Percentiles rank a stretch among this genome's conserved stretches.
Conservation (phyloP, 2,329 filamentous ascomycete species). For the Periconia sp. region DNA sequence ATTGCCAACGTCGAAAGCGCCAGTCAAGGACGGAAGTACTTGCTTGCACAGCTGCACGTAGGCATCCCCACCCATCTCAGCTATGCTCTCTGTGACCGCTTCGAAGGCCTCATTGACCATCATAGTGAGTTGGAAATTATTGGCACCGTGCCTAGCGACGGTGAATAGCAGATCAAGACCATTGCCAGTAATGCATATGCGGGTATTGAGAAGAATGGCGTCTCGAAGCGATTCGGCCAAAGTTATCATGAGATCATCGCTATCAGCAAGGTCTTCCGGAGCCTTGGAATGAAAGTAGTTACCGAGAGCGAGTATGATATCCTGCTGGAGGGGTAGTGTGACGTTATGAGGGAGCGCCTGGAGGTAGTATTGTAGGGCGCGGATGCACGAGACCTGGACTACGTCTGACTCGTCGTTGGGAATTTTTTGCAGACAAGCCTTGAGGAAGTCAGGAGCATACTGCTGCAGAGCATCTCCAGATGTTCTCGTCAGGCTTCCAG, state of each 20-base stretch:
- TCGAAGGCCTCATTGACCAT: conserved; percentile 91
- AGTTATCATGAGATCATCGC: conserved; percentile 90
- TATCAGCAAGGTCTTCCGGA: conserved; percentile 80
- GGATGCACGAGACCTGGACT: conserved; percentile 90
- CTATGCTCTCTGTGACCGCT: conserved; percentile 75
- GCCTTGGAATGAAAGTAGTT: conserved; percentile 82
- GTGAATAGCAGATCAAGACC: conserved; percentile 86
- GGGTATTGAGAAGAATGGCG: conserved; percentile 79
- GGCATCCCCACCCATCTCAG: conserved; percentile 67
- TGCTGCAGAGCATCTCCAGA: conserved; percentile 62
- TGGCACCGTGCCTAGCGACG: conserved; percentile 84
- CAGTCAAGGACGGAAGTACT: conserved; percentile 84
- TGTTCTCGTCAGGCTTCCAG: conserved; percentile 77
- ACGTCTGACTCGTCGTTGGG: conserved; percentile 80
- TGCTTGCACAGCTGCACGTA: conserved; percentile 84
- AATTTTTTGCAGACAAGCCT: conserved; percentile 77
- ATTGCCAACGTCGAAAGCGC: conserved; percentile 86
- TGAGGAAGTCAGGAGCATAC: conserved; percentile 68
- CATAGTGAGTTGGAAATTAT: conserved; percentile 89
- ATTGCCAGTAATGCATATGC: conserved; percentile 74
- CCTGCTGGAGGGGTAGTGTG: conserved; percentile 64
- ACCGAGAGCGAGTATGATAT: conserved; percentile 66
- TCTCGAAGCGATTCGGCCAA: conserved; percentile 85
- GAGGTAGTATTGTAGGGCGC: conserved; percentile 76
- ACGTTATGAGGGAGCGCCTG: conserved; percentile 58